Conservation (phyloP, 2,329 filamentous ascomycete species). For the Fusarium penzigii region DNA sequence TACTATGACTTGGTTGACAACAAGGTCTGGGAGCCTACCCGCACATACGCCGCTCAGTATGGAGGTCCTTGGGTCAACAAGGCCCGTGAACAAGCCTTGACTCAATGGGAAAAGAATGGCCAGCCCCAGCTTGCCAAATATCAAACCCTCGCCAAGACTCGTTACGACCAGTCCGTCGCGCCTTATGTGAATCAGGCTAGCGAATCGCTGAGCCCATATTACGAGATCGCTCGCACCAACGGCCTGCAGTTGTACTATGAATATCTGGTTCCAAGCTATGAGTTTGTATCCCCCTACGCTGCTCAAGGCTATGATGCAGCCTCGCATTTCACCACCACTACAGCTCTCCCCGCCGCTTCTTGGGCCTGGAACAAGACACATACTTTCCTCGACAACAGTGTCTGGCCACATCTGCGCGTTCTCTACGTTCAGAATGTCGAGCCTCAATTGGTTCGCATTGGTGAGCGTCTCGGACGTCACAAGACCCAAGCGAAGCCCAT, state of each 20-base stretch:
- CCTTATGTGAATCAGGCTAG: constrained; percentile 70
- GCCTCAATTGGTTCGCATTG: constrained; percentile 90
- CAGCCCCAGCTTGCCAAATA: constrained; percentile 72
- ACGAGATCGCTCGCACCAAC: constrained; percentile 63
- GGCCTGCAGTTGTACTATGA: constrained; percentile 69
- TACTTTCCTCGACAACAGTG: constrained; percentile 70
- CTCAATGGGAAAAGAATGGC: constrained; percentile 77
- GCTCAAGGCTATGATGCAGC: constrained; percentile 66
- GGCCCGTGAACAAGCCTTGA: constrained; percentile 63
- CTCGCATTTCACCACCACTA: constrained; percentile 67
- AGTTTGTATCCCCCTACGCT: constrained; percentile 72
- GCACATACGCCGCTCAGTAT: constrained; percentile 68
- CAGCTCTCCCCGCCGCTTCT: constrained; percentile 70
- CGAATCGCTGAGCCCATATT: constrained; percentile 68
- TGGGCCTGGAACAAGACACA: constrained; percentile 71
- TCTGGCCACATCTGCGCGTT: constrained; percentile 80
- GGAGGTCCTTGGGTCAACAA: constrained; percentile 72
- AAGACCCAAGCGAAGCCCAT: constrained; percentile 43
- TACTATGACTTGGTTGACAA: constrained; percentile 69
- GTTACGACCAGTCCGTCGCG: constrained; percentile 71
- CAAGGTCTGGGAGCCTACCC: constrained; percentile 67
- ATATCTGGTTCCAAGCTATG: constrained; percentile 74
- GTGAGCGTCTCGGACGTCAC: constrained; percentile 81
- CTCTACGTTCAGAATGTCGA: constrained; percentile 92
- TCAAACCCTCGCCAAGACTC: constrained; percentile 58